phyloP scores from a whole-genome alignment of 495 filamentous ascomycete genomes.

The Margaritispora aquatica region DNA sequence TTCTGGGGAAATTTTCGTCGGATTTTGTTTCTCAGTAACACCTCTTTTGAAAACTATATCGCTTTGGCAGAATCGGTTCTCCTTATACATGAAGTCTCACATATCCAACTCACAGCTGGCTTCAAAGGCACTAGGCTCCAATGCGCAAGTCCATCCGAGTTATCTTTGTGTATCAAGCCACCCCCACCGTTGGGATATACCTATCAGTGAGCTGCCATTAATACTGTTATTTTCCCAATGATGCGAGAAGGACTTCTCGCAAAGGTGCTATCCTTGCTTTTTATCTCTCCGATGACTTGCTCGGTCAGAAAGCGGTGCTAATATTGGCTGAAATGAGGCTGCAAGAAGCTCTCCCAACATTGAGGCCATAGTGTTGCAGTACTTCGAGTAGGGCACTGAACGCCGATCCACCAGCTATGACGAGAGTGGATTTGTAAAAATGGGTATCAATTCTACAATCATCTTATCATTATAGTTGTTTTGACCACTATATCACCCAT shows the following conservation, averaged over 20 bases:
- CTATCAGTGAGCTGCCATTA: not conserved
- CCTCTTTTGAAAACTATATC: not conserved
- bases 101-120: not conserved
- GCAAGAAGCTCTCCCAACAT: not conserved
- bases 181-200: not conserved
- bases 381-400: too few species aligned
- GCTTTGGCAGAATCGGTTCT: not conserved
- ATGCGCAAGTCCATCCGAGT: conserved; percentile 14
- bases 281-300: too few species aligned
- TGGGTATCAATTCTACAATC: not conserved
- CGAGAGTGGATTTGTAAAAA: not conserved
- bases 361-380: not conserved
- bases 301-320: too few species aligned
- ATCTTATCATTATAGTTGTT: not conserved
- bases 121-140: conserved; percentile 2
- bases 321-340: too few species aligned
- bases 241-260: not conserved
- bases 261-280: too few species aligned
- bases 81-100: not conserved
- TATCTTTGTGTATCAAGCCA: not conserved
- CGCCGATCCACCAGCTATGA: too few species aligned
- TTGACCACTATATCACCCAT: not conserved
- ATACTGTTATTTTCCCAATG: not conserved
- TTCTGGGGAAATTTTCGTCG: too few species aligned
- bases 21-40: too few species aligned